Conservation (phyloP, 768 basidiomycete species). For the Myochromella boudieri region DNA sequence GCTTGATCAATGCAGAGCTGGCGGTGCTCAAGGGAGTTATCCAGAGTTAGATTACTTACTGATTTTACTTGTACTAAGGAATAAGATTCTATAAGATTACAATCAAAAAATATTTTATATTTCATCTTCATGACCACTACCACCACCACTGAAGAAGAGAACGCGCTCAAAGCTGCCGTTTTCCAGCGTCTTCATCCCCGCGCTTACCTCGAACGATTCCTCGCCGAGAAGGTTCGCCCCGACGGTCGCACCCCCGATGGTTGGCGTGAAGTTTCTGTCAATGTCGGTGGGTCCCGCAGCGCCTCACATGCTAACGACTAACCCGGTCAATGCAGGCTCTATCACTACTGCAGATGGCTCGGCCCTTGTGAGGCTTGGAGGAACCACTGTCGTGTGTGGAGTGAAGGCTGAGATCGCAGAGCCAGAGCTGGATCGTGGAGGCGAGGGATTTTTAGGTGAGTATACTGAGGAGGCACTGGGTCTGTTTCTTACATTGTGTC, state of each 20-base stretch:
- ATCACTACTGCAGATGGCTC: constrained; percentile 94
- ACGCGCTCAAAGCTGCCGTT: constrained; percentile 49
- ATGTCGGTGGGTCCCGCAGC: constrained; percentile 61
- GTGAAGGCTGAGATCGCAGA: constrained; percentile 95
- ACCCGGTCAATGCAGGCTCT: constrained; percentile 55
- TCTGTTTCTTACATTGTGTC: not conserved
- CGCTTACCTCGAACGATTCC: constrained; percentile 84
- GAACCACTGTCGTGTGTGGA: constrained; percentile 95
- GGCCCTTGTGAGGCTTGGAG: constrained; percentile 84
- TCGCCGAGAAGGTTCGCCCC: constrained; percentile 74
- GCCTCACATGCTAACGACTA: not conserved
- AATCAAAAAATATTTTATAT: constrained; percentile 3
- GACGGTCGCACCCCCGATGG: constrained; percentile 73
- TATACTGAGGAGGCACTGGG: not conserved
- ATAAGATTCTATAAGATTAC: not conserved
- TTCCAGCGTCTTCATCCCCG: constrained; percentile 91
- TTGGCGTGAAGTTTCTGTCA: constrained; percentile 77
- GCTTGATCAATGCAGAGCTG: constrained; percentile 96
- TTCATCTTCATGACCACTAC: constrained; percentile 8
- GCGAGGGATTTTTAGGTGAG: constrained; percentile 82
- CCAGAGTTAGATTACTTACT: constrained; percentile 3
- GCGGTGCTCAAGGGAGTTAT: constrained; percentile 72
- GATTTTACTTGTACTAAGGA: too few species aligned
- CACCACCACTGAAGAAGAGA: constrained; percentile 24
- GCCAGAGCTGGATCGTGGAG: constrained; percentile 75